Evolutionary conservation across 2,329 filamentous ascomycete genomes (phyloP), one percentile per base, ranked within the genome.

Genomic region (Fusarium oxysporum): DNA sequence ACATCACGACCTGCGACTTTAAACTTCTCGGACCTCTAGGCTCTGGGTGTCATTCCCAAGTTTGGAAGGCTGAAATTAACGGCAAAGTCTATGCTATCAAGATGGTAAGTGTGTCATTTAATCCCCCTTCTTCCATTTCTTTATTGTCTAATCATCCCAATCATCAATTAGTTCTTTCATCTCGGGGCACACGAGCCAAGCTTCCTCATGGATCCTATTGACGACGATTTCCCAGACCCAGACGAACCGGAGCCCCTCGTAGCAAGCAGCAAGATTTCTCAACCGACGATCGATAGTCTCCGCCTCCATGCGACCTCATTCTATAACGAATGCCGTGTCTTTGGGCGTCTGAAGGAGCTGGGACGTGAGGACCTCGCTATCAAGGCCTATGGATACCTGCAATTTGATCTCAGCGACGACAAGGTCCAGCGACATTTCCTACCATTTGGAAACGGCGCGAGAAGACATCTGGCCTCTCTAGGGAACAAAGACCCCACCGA

Each of bases 331-430:
- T 72, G 70, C 13, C 60, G 70, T 16, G 70, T 40, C 14, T 73
- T 66, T 32, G 65, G 70, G 1, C 11, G 70, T 0, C 48, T 72
- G 13, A 72, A 73, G 35, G 70, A 72, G 30, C 14, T 72, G 2
- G 38, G 11, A 1, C 65, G 70, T 0, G 70, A 73, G 4, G 1
- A 66, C 2, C 60, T 72, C 3, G 70, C 70, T 0, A 5, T 72
- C 37, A 56, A 61, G 2, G 21, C 21, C 1, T 38, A 72, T 25
- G 70, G 70, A 0, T 72, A 72, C 30, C 6, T 72, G 1, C 13
- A 58, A 5, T 9, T 72, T 19, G 8, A 44, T 23, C 2, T 13
- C 4, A n/a, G 32, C 4, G 45, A 33, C 2, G 13, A 51, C 1
- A 43, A 40, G 47, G 41, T 68, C 16, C 41, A n/a, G 41, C 41